Conservation (phyloP, 768 basidiomycete genomes). For the Lyophyllum atratum region DNA sequence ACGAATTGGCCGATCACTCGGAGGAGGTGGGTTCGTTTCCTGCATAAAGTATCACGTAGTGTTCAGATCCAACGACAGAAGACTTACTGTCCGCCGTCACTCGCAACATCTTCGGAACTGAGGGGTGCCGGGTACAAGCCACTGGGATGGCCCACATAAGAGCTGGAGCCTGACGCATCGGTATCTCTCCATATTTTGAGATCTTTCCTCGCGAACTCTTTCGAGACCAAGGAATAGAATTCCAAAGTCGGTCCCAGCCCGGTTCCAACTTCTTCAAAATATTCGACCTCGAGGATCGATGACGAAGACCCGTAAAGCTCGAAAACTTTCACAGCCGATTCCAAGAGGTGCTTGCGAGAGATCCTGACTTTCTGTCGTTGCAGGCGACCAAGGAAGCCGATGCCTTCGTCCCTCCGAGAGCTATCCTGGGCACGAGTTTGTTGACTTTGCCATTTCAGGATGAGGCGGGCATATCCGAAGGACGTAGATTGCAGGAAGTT, state of each 20-base stretch:
- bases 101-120: slow-evolving; percentile 63
- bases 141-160: slow-evolving; percentile 80
- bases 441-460: slow-evolving; percentile 93
- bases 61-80: neutral
- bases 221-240: slow-evolving; percentile 97
- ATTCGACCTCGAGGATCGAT: slow-evolving; percentile 95
- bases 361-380: slow-evolving; percentile 97
- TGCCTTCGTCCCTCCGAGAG: slow-evolving; percentile 84
- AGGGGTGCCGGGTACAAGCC: slow-evolving; percentile 92
- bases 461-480: slow-evolving; percentile 95
- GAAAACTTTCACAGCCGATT: slow-evolving; percentile 95
- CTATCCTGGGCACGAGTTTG: slow-evolving; percentile 77
- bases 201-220: slow-evolving; percentile 88
- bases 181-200: slow-evolving; percentile 92
- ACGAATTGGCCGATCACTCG: slow-evolving; percentile 94
- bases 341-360: slow-evolving; percentile 90
- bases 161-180: slow-evolving; percentile 58
- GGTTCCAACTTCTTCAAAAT: slow-evolving; percentile 98
- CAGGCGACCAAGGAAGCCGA: slow-evolving; percentile 89
- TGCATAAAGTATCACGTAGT: slow-evolving; percentile 26
- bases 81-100: slow-evolving; percentile 76
- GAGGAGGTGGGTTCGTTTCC: slow-evolving; percentile 85
- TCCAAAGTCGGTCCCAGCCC: slow-evolving; percentile 97
- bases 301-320: slow-evolving; percentile 95
- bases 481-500: slow-evolving; percentile 97